Evolutionary conservation across 176 grass and related monocot species (phyloP), one percentile per base, ranked within the genome.

Genomic region (Oryza longistaminata): DNA sequence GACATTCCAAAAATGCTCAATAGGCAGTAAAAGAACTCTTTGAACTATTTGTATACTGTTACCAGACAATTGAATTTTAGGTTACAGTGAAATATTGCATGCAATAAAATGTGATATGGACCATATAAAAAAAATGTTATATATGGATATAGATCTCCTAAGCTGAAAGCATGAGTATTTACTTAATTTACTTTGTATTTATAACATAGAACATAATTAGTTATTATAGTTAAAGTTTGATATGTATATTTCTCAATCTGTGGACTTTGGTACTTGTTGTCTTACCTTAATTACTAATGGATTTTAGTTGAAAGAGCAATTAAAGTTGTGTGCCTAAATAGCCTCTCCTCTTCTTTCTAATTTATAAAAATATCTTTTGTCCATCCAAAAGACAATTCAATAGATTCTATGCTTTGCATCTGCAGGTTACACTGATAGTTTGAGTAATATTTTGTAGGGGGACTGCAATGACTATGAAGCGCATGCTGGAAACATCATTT

Each of bases 401-500:
- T 85, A 11, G 40, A 43, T 21, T 62, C 1, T 43, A 72, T 62
- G 68, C 24, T 73, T 82, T 79, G 62, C 27, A 29, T 3, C 35
- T 71, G 31, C 74, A 45, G 52, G 14, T 37, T 74, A 48, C 1
- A 48, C 76, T 85, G 40, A 83, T 45, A 62, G 16, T 33, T 79
- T 71, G 42, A 29, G 5, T 70, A 68, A 6, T 37, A 71, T 78
- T 82, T 73, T 90, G 68, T 77, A 98, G 96, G 88, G 96, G 96
- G 74, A 98, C 67, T 81, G 96, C 96, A 19, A 81, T 94, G 89
- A 91, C 96, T 64, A 94, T 92, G 93, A 92, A 89, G 75, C 92
- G 91, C 86, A 95, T 98, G 93, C 83, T 98, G 70, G 96, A 98
- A 84, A 85, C 91, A 34, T 92, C 90, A 45, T 98, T 93, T 92